Percentiles rank a stretch among this genome's conserved stretches.
Conservation (phyloP, 331 rosid species). For the Quercus tomentella region DNA sequence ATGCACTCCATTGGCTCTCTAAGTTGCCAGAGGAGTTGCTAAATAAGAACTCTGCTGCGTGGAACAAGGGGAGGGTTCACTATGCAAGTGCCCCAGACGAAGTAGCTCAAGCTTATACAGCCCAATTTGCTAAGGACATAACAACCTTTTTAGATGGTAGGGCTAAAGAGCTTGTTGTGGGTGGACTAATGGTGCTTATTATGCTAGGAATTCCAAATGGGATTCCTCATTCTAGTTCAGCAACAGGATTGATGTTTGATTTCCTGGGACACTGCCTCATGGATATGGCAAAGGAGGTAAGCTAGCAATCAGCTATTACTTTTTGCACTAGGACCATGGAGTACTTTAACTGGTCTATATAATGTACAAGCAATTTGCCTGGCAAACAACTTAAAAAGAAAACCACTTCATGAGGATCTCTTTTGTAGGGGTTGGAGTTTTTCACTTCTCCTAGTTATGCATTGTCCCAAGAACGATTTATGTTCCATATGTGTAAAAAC, state of each 20-base stretch:
- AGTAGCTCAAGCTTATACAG: conserved; percentile 26
- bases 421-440: neutral
- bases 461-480: neutral
- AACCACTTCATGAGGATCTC: too few relatives aligned
- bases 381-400: too few relatives aligned
- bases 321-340: neutral
- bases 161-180: conserved; percentile 29
- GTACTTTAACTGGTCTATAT: too few relatives aligned
- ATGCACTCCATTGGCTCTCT: neutral
- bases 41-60: neutral
- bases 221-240: neutral
- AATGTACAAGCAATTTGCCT: too few relatives aligned
- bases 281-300: conserved; percentile 37
- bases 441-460: neutral
- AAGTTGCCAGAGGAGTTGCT: neutral
- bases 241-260: conserved; percentile 5
- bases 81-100: conserved; percentile 14
- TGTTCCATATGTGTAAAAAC: neutral
- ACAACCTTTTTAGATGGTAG: conserved; percentile 24
- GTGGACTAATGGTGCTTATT: conserved; percentile 33
- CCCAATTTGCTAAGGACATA: conserved; percentile 25
- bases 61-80: neutral
- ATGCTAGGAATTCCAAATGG: conserved; percentile 3
- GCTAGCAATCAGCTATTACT: conserved; percentile 10
- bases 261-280: conserved; percentile 13